Base-by-base conservation (phyloP, 805 yeast species). In the Zygosaccharomyces bisporus region DNA sequence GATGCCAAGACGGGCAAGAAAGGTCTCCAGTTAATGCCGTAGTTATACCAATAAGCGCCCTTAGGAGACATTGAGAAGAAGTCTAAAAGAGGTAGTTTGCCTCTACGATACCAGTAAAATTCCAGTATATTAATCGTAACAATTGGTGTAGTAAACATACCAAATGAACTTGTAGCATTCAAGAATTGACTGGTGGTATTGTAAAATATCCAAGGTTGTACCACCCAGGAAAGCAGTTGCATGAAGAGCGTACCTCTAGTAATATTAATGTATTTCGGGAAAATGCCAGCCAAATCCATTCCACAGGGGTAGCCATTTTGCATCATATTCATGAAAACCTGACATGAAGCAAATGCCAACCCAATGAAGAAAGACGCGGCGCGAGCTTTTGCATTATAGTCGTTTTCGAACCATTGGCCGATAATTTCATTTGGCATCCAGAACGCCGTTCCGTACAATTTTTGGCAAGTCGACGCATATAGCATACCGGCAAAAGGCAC, bases 341-440 rank as follows among this genome's bases (percentile, higher is more conserved):
- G 73, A 14, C 70, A 67, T 5, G 57, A 53, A 16, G 65, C 43
- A 47, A 69, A 70, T 4, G 66, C 52, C 1, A 67, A 34, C 1
- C 70, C 72, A 13, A 63, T 55, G 50, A 71, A 70, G 57, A 71
- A 70, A n/a, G 68, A 60, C 7, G 70, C 74, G 16, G 72, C 71
- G 45, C 75, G 57, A 21, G 64, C 60, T 34, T 57, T 57, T 19
- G 70, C 52, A 6, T 63, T 46, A 43, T 69, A 70, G 41, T 60
- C 53, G 36, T 62, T 61, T 10, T 53, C 45, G 40, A 74, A 43
- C 77, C 76, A 73, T 54, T 62, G 60, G 25, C 57, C 48, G 40
- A 67, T 59, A 23, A 71, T 63, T 38, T 67, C 66, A 19, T 62
- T 59, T 42, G 75, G 75, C 9, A 60, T 46, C 72, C 73, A 71